phyloP scores from a whole-genome alignment of 305 asterid species.

The Fraxinus baroniana region DNA sequence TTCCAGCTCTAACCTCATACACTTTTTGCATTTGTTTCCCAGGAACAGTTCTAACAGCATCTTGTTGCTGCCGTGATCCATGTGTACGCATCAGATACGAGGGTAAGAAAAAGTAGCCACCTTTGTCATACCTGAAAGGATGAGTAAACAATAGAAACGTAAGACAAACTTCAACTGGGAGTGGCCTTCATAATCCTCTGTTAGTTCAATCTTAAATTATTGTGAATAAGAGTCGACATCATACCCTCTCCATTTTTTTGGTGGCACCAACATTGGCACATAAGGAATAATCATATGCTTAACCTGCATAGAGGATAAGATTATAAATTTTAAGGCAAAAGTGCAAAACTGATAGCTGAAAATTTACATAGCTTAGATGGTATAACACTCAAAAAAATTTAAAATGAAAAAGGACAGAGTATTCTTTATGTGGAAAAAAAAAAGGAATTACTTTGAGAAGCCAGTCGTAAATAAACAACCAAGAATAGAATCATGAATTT shows the following conservation, averaged over 20 bases:
- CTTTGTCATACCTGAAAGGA: conserved; percentile 77
- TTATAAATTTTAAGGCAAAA: conserved; percentile 24
- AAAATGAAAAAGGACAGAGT: conserved; percentile 15
- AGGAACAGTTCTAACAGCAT: conserved; percentile 64
- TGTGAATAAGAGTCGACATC: conserved; percentile 11
- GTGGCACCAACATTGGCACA: conserved; percentile 96
- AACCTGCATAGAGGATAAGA: conserved; percentile 52
- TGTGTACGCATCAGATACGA: conserved; percentile 93
- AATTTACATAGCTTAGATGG: background rate
- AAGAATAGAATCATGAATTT: background rate
- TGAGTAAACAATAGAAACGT: conserved; percentile 19
- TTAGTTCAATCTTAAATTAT: conserved; percentile 2
- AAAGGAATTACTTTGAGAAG: background rate
- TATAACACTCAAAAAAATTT: background rate
- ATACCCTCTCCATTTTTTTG: conserved; percentile 92
- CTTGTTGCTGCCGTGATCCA: conserved; percentile 76
- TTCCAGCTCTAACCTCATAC: conserved; percentile 62
- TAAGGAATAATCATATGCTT: conserved; percentile 75
- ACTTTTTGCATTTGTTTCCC: conserved; percentile 76
- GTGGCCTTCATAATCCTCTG: conserved; percentile 18
- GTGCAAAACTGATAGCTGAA: conserved; percentile 17
- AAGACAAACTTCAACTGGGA: background rate
- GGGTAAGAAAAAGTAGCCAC: conserved; percentile 89
- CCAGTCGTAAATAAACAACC: conserved; percentile 13
- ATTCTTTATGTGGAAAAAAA: background rate